Percentiles rank a stretch among this genome's conserved stretches.
Evolutionary conservation across 169 alveolate species (phyloP).

Genomic region (Plasmodium reichenowi): DNA sequence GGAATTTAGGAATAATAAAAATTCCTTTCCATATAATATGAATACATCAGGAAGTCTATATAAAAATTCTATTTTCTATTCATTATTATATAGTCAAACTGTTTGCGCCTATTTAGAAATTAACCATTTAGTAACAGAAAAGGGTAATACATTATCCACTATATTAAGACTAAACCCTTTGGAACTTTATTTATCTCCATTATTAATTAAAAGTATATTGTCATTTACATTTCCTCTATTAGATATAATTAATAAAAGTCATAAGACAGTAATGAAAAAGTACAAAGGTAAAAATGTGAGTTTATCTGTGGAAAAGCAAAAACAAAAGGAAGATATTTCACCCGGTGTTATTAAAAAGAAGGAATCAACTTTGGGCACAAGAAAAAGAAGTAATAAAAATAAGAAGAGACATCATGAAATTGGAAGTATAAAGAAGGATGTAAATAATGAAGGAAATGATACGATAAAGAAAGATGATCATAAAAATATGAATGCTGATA

Average conservation of each 20-base stretch:
- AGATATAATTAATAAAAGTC: conserved; percentile 47
- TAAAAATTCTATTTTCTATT: conserved; percentile 59
- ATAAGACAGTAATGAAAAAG: neutral
- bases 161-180: conserved; percentile 60
- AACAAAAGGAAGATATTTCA: conserved; percentile 10
- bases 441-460: conserved; percentile 6
- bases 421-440: neutral
- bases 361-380: neutral
- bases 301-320: conserved; percentile 2
- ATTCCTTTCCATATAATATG: conserved; percentile 22
- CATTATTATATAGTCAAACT: conserved; percentile 71
- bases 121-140: conserved; percentile 75
- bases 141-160: conserved; percentile 69
- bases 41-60: conserved; percentile 20
- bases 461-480: conserved; percentile 19
- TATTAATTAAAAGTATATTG: conserved; percentile 77
- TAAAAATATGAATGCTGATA: neutral
- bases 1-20: conserved; percentile 72
- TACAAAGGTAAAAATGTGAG: conserved; percentile 2
- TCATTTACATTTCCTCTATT: conserved; percentile 69
- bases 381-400: conserved; percentile 1
- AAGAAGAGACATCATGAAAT: neutral
- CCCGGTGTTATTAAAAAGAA: neutral
- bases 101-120: conserved; percentile 73
- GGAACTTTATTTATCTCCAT: conserved; percentile 58